Evolutionary conservation across 2,329 filamentous ascomycete species (phyloP), one percentile per base, ranked within the genome.

Genomic region (Diaporthe sp.): DNA sequence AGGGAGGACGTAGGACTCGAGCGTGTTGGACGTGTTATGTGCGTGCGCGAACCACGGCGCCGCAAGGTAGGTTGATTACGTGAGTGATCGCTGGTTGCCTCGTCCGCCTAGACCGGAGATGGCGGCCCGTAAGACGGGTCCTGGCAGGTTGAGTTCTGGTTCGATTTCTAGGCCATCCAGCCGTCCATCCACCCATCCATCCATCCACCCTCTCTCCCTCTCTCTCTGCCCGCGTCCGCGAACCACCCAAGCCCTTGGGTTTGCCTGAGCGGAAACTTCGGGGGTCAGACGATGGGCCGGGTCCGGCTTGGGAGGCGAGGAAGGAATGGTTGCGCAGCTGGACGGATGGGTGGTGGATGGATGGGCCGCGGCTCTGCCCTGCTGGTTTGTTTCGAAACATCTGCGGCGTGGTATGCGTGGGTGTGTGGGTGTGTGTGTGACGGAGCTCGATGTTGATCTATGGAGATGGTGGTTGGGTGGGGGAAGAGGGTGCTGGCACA

Each of bases 321-420:
- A 51, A 66, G 22, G 61, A 27, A 50, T 32, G 61, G 44, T 17
- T 25, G 9, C 12, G 42, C 10, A 9, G 3, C 5, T 19, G 59
- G 59, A 19, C 19, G 35, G 39, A 27, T 27, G 35, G 42, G n/a
- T n/a, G 42, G 19, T 50, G 44, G 44, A 47, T 25, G 42, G 10
- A 19, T 63, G 19, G 22, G 42, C 37, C 35, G 61, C 58, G 50
- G 53, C 47, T 73, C 51, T 51, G 51, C 61, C 70, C 39, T 63
- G 53, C 50, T 59, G 56, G 27, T 65, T 44, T 65, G 55, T 72
- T 72, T 72, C 56, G 56, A 72, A 72, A 65, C 70, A 55, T 35
- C 42, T 1, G 30, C 42, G 17, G 27, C 27, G 13, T 39, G 27
- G 47, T 30, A 10, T 44, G 42, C 4, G 42, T 7, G 42, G 19